Conservation (phyloP, 2,329 filamentous ascomycete species). For the Corinectria fuckeliana region DNA sequence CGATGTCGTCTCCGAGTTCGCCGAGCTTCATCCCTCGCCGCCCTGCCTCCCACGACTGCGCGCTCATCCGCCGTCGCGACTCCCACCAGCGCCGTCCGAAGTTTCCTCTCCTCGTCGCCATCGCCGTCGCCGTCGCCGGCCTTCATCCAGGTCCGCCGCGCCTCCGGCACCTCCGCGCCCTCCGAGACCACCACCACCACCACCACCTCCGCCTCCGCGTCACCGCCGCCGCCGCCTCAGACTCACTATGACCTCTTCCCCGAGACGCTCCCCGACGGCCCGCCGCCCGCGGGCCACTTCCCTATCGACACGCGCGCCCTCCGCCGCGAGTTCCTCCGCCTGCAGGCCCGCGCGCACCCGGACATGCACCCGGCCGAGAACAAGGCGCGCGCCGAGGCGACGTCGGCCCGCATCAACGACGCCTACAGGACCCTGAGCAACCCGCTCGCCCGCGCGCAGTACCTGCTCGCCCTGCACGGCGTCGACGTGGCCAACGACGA, state of each 20-base stretch:
- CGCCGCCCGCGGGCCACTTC: slow-evolving; percentile 81
- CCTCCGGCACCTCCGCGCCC: slow-evolving; percentile 19
- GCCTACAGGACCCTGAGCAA: slow-evolving; percentile 85
- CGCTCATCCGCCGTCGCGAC: slow-evolving; percentile 19
- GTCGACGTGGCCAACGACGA: slow-evolving; percentile 84
- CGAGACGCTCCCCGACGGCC: slow-evolving; percentile 74
- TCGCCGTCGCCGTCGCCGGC: background rate
- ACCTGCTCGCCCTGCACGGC: slow-evolving; percentile 76
- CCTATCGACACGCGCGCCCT: slow-evolving; percentile 72
- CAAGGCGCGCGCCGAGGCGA: slow-evolving; percentile 71
- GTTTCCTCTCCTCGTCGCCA: slow-evolving; percentile 1
- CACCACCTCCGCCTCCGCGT: slow-evolving; percentile 6
- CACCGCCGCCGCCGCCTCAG: slow-evolving; percentile 24
- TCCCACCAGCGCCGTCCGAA: slow-evolving; percentile 5
- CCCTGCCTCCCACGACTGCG: slow-evolving; percentile 10
- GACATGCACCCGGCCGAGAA: slow-evolving; percentile 66
- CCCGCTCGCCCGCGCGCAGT: slow-evolving; percentile 86
- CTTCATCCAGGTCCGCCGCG: slow-evolving; percentile 18
- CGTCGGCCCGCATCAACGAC: slow-evolving; percentile 86
- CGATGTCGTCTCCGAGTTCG: slow-evolving; percentile 42
- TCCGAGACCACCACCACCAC: slow-evolving; percentile 18
- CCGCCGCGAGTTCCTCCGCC: slow-evolving; percentile 82
- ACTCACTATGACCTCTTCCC: slow-evolving; percentile 93
- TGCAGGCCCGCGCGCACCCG: slow-evolving; percentile 80
- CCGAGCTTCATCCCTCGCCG: slow-evolving; percentile 32